These are phyloP conservation scores for Beauveria asiatica DNA, from an alignment of 2,329 filamentous ascomycete species.

Conservation along the genomic window DNA sequence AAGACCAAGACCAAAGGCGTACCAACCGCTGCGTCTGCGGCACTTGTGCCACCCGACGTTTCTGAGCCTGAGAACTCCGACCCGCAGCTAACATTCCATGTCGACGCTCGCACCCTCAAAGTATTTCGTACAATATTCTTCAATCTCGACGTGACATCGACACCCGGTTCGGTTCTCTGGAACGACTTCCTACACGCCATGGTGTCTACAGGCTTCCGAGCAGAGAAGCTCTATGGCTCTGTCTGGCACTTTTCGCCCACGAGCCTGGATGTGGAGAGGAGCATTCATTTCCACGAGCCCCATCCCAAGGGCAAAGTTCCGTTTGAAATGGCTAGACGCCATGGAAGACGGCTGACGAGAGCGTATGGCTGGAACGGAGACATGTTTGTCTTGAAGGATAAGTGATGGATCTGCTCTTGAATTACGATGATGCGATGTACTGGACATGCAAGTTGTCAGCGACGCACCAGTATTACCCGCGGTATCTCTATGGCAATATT, in stretches of 20 bases:
- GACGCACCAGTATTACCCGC: no score
- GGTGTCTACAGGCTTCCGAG: slow-evolving; percentile 38
- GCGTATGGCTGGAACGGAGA: slow-evolving; percentile 41
- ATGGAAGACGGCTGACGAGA: slow-evolving; percentile 39
- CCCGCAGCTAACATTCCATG: slow-evolving; percentile 13
- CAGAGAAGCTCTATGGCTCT: slow-evolving; percentile 51
- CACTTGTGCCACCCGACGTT: background rate
- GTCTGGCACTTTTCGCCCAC: slow-evolving; percentile 50
- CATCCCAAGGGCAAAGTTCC: slow-evolving; percentile 46
- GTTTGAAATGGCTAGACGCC: slow-evolving; percentile 34
- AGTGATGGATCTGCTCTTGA: background rate
- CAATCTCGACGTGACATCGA: slow-evolving; percentile 24
- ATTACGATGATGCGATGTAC: no score
- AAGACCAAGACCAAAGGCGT: background rate
- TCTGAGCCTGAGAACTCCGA: background rate
- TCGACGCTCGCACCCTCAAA: slow-evolving; percentile 26
- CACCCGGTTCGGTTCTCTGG: slow-evolving; percentile 43
- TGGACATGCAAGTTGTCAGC: no score
- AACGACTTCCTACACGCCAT: slow-evolving; percentile 46
- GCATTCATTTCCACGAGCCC: slow-evolving; percentile 54
- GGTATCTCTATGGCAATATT: no score
- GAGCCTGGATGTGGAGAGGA: slow-evolving; percentile 31
- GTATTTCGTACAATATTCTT: slow-evolving; percentile 35
- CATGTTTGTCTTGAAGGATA: slow-evolving; percentile 30
- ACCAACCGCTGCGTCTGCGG: background rate